Evolutionary conservation across 164 flowering plant genomes (phyloP).

Genomic region (Macadamia tetraphylla): DNA sequence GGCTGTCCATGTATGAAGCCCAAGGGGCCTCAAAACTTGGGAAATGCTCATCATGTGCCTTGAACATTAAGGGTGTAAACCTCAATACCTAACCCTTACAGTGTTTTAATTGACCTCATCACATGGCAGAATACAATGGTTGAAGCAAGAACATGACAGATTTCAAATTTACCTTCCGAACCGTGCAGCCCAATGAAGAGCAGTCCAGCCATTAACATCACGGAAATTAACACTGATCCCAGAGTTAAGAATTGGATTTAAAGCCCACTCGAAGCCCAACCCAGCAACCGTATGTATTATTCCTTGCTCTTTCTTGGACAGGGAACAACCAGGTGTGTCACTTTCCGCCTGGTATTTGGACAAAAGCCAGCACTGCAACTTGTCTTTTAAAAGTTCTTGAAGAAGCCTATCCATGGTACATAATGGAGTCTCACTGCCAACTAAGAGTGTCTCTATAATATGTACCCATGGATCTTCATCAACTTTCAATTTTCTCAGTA

Average conservation of each 20-base stretch:
- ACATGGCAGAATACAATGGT: neutral
- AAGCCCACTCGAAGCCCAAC: conserved; percentile 95
- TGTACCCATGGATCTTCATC: conserved; percentile 54
- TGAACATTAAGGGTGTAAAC: no score
- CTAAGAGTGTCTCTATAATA: conserved; percentile 51
- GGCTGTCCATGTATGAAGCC: no score
- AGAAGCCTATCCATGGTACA: conserved; percentile 59
- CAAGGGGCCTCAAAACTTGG: no score
- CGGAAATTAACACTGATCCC: conserved; percentile 85
- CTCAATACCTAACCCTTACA: no score
- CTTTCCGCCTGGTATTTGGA: conserved; percentile 23
- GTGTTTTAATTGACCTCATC: neutral
- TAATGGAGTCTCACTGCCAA: conserved; percentile 50
- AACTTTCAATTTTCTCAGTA: conserved; percentile 23
- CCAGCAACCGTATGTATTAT: conserved; percentile 86
- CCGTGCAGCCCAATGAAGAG: conserved; percentile 98
- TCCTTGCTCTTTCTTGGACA: conserved; percentile 93
- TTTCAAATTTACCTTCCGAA: conserved; percentile 70
- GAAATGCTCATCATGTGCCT: no score
- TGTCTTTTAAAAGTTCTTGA: conserved; percentile 73
- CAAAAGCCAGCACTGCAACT: conserved; percentile 67
- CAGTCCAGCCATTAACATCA: conserved; percentile 90
- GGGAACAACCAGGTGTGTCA: conserved; percentile 29
- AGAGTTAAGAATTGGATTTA: conserved; percentile 52
- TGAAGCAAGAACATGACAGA: neutral